These are phyloP conservation scores for Blastomyces percursus DNA, from an alignment of 2,329 filamentous ascomycete species.

Conservation along the genomic window DNA sequence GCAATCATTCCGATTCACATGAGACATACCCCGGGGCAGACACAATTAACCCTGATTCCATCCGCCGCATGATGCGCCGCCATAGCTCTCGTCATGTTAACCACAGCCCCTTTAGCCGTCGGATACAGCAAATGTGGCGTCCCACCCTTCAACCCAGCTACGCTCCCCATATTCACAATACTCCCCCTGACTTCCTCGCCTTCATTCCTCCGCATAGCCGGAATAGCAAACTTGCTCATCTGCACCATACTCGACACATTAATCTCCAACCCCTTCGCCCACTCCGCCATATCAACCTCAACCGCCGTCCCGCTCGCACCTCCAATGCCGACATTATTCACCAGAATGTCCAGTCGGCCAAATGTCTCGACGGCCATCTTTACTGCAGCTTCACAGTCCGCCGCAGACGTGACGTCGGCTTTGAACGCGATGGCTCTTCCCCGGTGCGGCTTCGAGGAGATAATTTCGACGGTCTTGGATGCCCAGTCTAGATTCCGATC, in stretches of 20 bases:
- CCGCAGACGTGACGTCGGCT: conserved; percentile 46
- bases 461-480: conserved; percentile 44
- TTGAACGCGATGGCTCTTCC: conserved; percentile 35
- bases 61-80: conserved; percentile 43
- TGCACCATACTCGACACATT: conserved; percentile 57
- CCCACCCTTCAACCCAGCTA: conserved; percentile 47
- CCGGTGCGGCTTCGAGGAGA: conserved; percentile 28
- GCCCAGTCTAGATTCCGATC: conserved; percentile 44
- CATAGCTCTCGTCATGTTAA: conserved; percentile 49
- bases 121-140: conserved; percentile 46
- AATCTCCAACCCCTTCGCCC: conserved; percentile 47
- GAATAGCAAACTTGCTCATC: conserved; percentile 52
- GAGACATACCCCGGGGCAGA: conserved; percentile 37
- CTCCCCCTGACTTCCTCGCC: conserved; percentile 38
- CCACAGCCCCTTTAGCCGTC: conserved; percentile 44
- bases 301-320: conserved; percentile 50
- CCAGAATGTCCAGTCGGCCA: conserved; percentile 50
- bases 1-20: not conserved
- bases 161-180: conserved; percentile 53
- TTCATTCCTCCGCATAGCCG: conserved; percentile 47
- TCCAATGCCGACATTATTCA: conserved; percentile 54
- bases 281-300: conserved; percentile 49
- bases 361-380: conserved; percentile 38
- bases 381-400: conserved; percentile 40
- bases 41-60: conserved; percentile 45